Base-by-base conservation (phyloP, 345 rosid species). In the Pistacia atlantica region DNA sequence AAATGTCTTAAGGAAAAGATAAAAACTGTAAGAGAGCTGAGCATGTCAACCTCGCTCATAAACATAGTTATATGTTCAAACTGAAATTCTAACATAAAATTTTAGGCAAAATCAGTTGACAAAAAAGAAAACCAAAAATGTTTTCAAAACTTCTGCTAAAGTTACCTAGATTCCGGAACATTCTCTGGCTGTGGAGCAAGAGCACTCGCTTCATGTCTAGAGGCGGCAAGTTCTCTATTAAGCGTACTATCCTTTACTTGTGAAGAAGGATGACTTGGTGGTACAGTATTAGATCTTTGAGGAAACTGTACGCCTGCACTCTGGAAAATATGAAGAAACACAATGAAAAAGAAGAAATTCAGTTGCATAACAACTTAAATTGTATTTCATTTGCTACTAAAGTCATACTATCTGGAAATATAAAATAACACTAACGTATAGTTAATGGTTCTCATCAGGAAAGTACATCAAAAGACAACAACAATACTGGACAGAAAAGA, bases 261-360 rank as follows among this genome's bases (percentile, higher is more conserved):
- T 28, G 87, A 76, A 70, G 89, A 20, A 52, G 86, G 86, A 56
- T 75, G 81, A 57, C 72, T 78, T 76, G 90, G 73, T 48, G 81
- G 72, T 60, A 81, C 48, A 17, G 84, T 63, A 65, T 9, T 77
- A 46, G 89, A 76, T 73, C 94, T 85, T 75, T 87, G 95, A 69
- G 97, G 87, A 85, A 95, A 93, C 72, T 92, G 85, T 69, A 95
- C 97, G 75, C 99, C 99, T 28, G 94, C 89, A 63, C 82, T 76
- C 98, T 95, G 90, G 60, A 68, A 74, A 67, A 76, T 42, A 67
- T n/a, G 69, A 38, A 52, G 42, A 20, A 81, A 56, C 72, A 75
- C 37, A 70, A 33, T 57, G 25, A 48, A 45, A 37, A 13, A 59
- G 49, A 67, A 61, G 62, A 57, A 22, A 56, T 55, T 8, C 25